Percentiles rank a stretch among this genome's conserved stretches.
Evolutionary conservation across 176 grass and related monocot genomes (phyloP).

Genomic region (Oropetium thomaeum): DNA sequence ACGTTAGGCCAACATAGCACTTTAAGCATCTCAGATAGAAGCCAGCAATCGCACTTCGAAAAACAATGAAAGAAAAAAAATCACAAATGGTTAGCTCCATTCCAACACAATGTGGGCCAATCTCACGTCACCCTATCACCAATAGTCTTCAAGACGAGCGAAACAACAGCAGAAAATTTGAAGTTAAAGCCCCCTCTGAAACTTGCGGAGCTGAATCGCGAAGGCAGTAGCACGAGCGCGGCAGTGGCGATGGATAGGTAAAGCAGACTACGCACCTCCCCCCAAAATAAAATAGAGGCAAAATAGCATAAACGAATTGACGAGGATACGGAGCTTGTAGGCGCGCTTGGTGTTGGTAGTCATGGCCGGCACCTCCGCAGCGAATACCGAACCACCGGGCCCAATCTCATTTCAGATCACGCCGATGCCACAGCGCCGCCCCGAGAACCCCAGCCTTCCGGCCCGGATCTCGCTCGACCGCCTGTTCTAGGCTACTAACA

Average conservation of each 20-base stretch:
- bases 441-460: not conserved
- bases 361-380: slow-evolving; percentile 48
- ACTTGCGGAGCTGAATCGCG: not conserved
- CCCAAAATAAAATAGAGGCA: not conserved
- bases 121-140: not conserved
- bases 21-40: not conserved
- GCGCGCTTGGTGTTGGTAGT: slow-evolving; percentile 96
- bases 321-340: slow-evolving; percentile 99
- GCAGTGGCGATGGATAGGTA: not conserved
- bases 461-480: slow-evolving; percentile 54
- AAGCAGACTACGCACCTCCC: not conserved
- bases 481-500: not conserved
- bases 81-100: not conserved
- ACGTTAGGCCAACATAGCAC: not conserved
- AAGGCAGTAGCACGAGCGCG: not conserved
- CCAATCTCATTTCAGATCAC: slow-evolving; percentile 83
- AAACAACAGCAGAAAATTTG: not conserved
- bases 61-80: not conserved
- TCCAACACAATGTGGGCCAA: not conserved
- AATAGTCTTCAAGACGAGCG: not conserved
- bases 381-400: slow-evolving; percentile 1
- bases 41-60: not conserved
- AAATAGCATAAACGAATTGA: slow-evolving; percentile 8
- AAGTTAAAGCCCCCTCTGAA: not conserved
- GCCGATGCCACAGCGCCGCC: slow-evolving; percentile 27